Conservation (phyloP, 371 early-diverging fungal species). For the Mortierella sp. region DNA sequence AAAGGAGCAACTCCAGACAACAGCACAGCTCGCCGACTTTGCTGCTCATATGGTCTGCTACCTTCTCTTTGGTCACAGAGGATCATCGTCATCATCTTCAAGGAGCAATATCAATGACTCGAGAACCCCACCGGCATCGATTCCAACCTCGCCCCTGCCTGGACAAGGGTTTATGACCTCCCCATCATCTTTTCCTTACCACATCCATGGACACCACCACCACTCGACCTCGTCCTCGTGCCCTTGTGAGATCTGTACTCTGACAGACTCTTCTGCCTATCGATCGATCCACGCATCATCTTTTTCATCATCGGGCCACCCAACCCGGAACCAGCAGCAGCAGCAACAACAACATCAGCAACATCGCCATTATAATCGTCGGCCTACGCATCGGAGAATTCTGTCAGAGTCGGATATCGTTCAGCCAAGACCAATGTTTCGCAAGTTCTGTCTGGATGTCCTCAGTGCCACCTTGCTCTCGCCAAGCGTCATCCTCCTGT, state of each 20-base stretch:
- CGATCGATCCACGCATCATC: conserved; percentile 5
- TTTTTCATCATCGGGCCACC: background rate
- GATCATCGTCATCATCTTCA: conserved; percentile 20
- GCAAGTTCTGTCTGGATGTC: conserved; percentile 58
- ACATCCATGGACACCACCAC: background rate
- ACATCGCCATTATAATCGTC: background rate
- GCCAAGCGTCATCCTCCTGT: conserved; percentile 67
- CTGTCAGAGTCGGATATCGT: conserved; percentile 47
- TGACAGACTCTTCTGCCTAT: conserved; percentile 17
- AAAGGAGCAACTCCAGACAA: conserved; percentile 40
- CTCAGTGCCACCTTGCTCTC: conserved; percentile 69
- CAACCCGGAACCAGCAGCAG: background rate
- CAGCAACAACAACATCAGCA: background rate
- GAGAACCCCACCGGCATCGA: conserved; percentile 27
- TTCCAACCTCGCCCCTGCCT: conserved; percentile 39
- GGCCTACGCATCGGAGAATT: conserved; percentile 34
- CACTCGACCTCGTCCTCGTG: conserved; percentile 14
- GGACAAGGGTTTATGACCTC: too few relatives aligned
- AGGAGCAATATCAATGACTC: conserved; percentile 10
- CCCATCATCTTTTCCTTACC: background rate
- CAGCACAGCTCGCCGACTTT: conserved; percentile 70
- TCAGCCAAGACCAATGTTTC: conserved; percentile 51
- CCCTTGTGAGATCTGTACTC: conserved; percentile 22
- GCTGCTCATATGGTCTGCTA: conserved; percentile 71
- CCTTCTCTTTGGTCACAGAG: conserved; percentile 60